Conservation (phyloP, 2,329 filamentous ascomycete species). For the Moelleriella libera region DNA sequence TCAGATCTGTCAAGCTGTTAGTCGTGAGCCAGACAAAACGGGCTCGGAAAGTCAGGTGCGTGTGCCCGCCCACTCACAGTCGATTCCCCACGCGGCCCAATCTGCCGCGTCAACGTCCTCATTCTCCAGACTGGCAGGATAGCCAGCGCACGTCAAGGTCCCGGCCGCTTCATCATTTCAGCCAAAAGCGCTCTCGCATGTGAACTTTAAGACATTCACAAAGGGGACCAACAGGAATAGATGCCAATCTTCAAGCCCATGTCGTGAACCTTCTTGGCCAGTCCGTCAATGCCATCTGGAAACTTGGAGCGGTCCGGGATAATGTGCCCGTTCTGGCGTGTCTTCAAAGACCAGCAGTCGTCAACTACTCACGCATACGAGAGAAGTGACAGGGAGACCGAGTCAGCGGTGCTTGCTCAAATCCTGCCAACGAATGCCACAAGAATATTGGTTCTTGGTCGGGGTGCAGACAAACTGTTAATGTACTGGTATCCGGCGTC, state of each 20-base stretch:
- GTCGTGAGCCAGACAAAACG: too few relatives aligned
- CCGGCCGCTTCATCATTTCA: slow-evolving; percentile 6
- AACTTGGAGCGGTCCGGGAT: slow-evolving; percentile 35
- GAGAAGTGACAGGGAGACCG: not conserved
- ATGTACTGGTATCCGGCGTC: slow-evolving; percentile 43
- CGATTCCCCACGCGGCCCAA: slow-evolving; percentile 44
- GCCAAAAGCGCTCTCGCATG: not conserved
- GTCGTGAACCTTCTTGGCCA: slow-evolving; percentile 38
- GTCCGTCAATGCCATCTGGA: slow-evolving; percentile 39
- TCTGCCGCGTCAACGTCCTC: slow-evolving; percentile 43
- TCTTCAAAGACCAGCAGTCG: slow-evolving; percentile 45
- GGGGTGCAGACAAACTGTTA: slow-evolving; percentile 18
- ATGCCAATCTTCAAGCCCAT: slow-evolving; percentile 49
- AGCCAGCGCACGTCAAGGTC: slow-evolving; percentile 9
- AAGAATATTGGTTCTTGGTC: too few relatives aligned
- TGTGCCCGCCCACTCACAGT: slow-evolving; percentile 23
- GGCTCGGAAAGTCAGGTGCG: too few relatives aligned
- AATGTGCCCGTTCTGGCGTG: slow-evolving; percentile 19
- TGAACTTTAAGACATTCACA: not conserved
- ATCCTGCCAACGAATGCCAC: too few relatives aligned
- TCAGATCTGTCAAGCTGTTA: slow-evolving; percentile 3
- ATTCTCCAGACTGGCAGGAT: slow-evolving; percentile 36
- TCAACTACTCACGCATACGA: slow-evolving; percentile 33
- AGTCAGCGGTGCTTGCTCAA: not conserved
- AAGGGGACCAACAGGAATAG: slow-evolving; percentile 25